Percentiles rank a stretch among this genome's conserved stretches.
Conservation (phyloP, 2,329 filamentous ascomycete species). For the Salinomyces thailandicus region DNA sequence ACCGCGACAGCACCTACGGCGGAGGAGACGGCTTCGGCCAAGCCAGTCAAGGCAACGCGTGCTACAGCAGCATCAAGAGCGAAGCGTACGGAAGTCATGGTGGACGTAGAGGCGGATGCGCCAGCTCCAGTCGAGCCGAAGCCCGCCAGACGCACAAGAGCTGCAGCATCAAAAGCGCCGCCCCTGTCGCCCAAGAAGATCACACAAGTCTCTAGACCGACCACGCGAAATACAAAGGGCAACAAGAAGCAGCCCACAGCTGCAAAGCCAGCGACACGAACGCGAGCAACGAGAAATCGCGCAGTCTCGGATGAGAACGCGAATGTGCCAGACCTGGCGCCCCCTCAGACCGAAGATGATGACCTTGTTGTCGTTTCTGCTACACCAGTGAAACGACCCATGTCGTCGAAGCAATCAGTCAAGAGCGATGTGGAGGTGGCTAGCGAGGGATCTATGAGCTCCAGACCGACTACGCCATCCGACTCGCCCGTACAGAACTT, state of each 20-base stretch:
- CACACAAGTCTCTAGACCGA: conserved; percentile 22
- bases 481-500: conserved; percentile 10
- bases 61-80: conserved; percentile 1
- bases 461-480: conserved; percentile 15
- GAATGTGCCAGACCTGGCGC: conserved; percentile 8
- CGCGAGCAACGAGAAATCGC: conserved; percentile 10
- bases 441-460: conserved; percentile 15
- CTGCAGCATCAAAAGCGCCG: conserved; percentile 10
- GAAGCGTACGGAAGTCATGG: conserved; percentile 2
- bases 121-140: conserved; percentile 4
- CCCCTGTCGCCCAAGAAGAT: conserved; percentile 29
- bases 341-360: conserved; percentile 5
- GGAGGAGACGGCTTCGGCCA: background rate
- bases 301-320: conserved; percentile 25
- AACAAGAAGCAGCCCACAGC: conserved; percentile 4
- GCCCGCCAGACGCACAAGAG: conserved; percentile 1
- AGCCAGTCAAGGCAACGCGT: background rate
- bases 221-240: conserved; percentile 9
- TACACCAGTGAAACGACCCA: conserved; percentile 4
- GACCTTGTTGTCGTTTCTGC: conserved; percentile 3
- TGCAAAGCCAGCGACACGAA: background rate
- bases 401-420: background rate
- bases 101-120: background rate
- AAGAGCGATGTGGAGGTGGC: background rate
- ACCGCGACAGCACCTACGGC: background rate